phyloP scores from a whole-genome alignment of 2,329 filamentous ascomycete genomes.

The Harringtonia lauricola region DNA sequence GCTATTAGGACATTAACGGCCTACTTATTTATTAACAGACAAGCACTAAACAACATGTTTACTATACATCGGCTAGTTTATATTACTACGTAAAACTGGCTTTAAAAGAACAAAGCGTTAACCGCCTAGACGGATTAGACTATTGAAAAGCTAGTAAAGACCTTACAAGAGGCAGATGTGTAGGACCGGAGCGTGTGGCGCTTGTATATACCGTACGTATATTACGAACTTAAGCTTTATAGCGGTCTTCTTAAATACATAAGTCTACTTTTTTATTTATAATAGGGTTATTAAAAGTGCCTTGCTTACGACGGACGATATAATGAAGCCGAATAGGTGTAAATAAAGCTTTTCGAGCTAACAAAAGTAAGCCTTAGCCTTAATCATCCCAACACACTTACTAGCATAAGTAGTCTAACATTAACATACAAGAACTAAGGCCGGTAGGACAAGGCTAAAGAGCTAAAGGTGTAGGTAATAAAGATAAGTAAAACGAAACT shows the following conservation, averaged over 20 bases:
- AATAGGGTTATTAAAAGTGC: too few species aligned
- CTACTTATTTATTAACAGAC: slow-evolving; percentile 20
- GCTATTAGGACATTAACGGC: slow-evolving; percentile 16
- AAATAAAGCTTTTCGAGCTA: too few species aligned
- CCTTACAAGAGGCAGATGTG: too few species aligned
- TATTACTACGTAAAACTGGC: slow-evolving; percentile 18
- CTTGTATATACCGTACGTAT: too few species aligned
- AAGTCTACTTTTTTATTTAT: neutral
- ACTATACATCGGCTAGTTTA: slow-evolving; percentile 22
- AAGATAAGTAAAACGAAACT: too few species aligned
- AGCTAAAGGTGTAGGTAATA: too few species aligned
- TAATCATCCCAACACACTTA: neutral
- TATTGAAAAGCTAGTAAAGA: slow-evolving; percentile 4
- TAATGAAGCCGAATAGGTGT: neutral
- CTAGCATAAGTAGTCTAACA: neutral
- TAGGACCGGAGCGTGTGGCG: too few species aligned
- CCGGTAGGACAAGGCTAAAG: too few species aligned
- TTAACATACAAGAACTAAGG: too few species aligned
- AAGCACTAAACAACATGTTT: slow-evolving; percentile 4
- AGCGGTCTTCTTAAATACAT: neutral
- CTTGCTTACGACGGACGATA: slow-evolving; percentile 9
- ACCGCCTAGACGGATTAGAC: slow-evolving; percentile 1
- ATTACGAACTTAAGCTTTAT: neutral
- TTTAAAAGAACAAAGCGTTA: slow-evolving; percentile 4
- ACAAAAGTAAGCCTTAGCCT: neutral